Conservation (phyloP, 257 asterid genomes). For the Lithospermum erythrorhizon region DNA sequence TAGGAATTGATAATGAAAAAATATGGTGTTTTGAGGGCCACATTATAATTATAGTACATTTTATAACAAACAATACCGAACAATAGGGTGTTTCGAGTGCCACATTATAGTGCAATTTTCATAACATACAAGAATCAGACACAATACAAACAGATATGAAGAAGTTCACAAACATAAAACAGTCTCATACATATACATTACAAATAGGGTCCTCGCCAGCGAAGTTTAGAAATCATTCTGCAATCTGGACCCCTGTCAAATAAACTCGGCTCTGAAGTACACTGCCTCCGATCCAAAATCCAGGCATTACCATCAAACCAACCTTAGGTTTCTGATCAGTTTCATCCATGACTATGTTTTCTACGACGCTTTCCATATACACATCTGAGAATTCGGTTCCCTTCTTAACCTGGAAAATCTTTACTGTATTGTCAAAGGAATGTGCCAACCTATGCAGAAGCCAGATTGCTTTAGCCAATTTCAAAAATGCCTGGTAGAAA, state of each 20-base stretch:
- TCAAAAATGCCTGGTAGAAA: constrained; percentile 89
- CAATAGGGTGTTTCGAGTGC: no score
- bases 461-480: constrained; percentile 84
- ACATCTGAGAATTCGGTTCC: constrained; percentile 84
- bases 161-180: constrained; percentile 9
- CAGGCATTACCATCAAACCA: constrained; percentile 94
- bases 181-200: constrained; percentile 23
- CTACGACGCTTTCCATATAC: constrained; percentile 81
- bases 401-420: constrained; percentile 74
- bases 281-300: constrained; percentile 90
- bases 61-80: no score
- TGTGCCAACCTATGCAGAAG: constrained; percentile 78
- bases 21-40: no score
- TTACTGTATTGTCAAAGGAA: constrained; percentile 68
- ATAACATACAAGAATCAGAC: constrained; percentile 3
- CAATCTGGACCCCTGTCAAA: constrained; percentile 58
- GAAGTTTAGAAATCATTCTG: constrained; percentile 30
- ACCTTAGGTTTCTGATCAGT: constrained; percentile 68
- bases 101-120: background rate
- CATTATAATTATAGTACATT: no score
- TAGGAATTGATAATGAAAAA: no score
- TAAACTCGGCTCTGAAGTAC: constrained; percentile 85
- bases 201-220: background rate
- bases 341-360: constrained; percentile 47
- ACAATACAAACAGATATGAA: background rate